Base-by-base conservation (phyloP, 305 asterid species). In the Nicotiana rustica region DNA sequence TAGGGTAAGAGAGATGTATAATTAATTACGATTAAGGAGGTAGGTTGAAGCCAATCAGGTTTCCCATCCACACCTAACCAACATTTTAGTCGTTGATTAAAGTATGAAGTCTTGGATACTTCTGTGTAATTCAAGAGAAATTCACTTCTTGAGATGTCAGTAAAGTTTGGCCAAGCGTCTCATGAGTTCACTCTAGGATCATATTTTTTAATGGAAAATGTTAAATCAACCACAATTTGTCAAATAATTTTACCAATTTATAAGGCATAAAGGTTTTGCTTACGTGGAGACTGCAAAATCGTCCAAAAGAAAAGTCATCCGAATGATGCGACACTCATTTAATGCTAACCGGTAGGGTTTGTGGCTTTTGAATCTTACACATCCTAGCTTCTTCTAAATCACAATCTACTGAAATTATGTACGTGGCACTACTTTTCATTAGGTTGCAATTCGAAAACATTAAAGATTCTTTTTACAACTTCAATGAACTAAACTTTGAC, bases 241-340 rank as follows among this genome's bases (percentile, higher is more conserved):
- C 5, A 3, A 36, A 17, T 29, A 38, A 18, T 47, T 71, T 19
- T 19, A 44, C 13, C 3, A 70, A 70, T 21, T 71, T 71, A 71
- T 47, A 36, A n/a, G 41, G 61, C 79, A 71, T 12, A 18, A 44
- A 10, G 41, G 41, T 15, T 25, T 25, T 21, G 62, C 41, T 25
- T 49, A 49, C 62, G 62, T 73, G 79, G 79, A 73, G 17, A 73
- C 17, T 25, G 62, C 44, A 73, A 73, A 73, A 75, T 49, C 79
- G 52, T 75, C 15, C 19, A 19, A 71, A 71, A 47, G 78, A 49
- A 4, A 13, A 73, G 79, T 25, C 62, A 59, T 57, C 3, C 19
- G 6, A 57, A 5, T 17, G 62, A 17, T 38, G 52, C 33, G 9
- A 69, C 13, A 6, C 33, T 38, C 77, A 38, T n/a, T 38, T 69